Evolutionary conservation across 257 asterid genomes (phyloP), one percentile per base, ranked within the genome.

Genomic region (Voacanga thouarsii): DNA sequence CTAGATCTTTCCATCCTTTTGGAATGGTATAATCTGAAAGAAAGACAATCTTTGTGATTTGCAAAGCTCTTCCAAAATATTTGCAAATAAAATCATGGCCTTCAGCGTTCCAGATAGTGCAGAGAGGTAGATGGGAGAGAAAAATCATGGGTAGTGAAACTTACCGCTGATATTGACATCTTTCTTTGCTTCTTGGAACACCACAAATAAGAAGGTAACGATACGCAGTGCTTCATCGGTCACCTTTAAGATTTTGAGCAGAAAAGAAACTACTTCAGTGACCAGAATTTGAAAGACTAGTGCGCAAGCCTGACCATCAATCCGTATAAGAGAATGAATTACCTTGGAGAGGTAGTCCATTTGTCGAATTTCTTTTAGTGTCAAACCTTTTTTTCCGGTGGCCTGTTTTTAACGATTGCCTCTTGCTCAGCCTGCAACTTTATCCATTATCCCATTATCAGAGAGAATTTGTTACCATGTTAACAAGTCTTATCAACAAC

Each of bases 301-400:
- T 69, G n/a, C n/a, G 11, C 9, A 47, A 78, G 63, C 61, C 19
- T 59, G 21, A 67, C 14, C 28, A 15, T 30, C 5, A 6, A 45
- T 71, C 12, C 33, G 39, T 28, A 23, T 12, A 12, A 33, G 41
- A 6, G 70, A 71, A 19, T 6, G 12, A 8, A 74, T 37, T 33
- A 92, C 99, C 96, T 88, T 90, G 9, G 91, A 86, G n/a, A 92
- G 92, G 83, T 90, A 93, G 10, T 93, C 89, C 99, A 96, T 96
- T 77, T 89, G 84, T 59, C 97, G 82, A 71, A 87, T 77, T 80
- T 96, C 98, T 73, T 84, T 92, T 1, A 89, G 92, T 4, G 92
- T 86, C 77, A 96, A 60, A 26, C 89, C 88, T 59, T 85, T 81
- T 69, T 93, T 19, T 66, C 91, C 0, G 84, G 77, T 41, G 94